Evolutionary conservation across 148 eudicot species (phyloP), one percentile per base, ranked within the genome.

Genomic region (Pharnaceum exiguum): DNA sequence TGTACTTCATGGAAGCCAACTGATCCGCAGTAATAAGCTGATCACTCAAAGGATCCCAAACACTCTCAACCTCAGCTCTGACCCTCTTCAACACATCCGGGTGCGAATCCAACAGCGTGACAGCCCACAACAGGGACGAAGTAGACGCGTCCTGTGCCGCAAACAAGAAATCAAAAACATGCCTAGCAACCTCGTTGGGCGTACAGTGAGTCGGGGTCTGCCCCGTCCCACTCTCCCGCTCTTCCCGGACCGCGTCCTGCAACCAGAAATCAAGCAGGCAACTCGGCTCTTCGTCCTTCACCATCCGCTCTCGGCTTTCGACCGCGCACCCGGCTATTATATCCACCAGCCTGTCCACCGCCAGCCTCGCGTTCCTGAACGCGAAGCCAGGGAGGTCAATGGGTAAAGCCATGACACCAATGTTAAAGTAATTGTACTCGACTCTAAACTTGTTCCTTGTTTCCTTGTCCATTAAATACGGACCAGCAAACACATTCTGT

Each of bases 71-170:
- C 35, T 87, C 97, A 0, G 53, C 30, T 1, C 87, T 60, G 10
- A 87, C 87, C 36, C 64, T 79, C 2, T 54, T 38, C 4, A 90
- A 66, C 10, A 87, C 85, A 0, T 80, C 72, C 0, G 82, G 93
- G 44, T 87, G 93, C 1, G 85, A 36, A 32, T 87, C 97, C 2
- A 90, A 68, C 8, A 82, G 30, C 0, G 80, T 46, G n/a, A 90
- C 81, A 0, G 97, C 95, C 97, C 97, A 90, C 0, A 90, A 68
- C 7, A 90, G 53, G 0, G 97, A 87, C 0, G 95, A 87, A 0
- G 95, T 84, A 7, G 97, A 87, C 8, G 97, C 95, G 25, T 90
- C 97, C 21, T 90, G 97, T 0, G 97, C 77, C 0, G 97, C 95
- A 32, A 87, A 87, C 0, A 90, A 63, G 46, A 90, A 90, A 36